A percentile compares a stretch with the other conserved stretches of the same genome.
phyloP scores from a whole-genome alignment of 768 basidiomycete genomes.

The Mycena leptocephala region DNA sequence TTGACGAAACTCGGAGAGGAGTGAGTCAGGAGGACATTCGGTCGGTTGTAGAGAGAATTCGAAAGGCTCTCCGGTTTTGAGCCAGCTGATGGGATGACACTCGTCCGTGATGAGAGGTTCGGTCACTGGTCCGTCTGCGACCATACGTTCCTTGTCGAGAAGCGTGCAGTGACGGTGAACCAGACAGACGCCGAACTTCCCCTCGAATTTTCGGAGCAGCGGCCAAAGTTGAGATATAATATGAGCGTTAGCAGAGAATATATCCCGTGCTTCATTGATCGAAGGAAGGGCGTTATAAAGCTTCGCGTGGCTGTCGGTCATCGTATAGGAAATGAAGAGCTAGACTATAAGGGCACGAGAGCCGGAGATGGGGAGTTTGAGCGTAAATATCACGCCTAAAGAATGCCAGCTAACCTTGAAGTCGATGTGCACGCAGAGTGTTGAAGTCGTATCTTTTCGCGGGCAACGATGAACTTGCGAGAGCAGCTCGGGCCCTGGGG shows the following conservation, averaged over 20 bases:
- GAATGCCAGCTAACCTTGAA: background rate
- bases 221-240: background rate
- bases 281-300: conserved; percentile 28
- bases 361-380: background rate
- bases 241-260: background rate
- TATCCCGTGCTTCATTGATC: conserved; percentile 7
- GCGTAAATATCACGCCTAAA: background rate
- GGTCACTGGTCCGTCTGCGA: conserved; percentile 7
- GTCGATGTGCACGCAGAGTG: background rate
- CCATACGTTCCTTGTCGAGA: background rate
- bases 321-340: background rate
- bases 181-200: conserved; percentile 9
- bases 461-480: background rate
- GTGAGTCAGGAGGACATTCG: conserved; percentile 8
- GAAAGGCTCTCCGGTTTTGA: conserved; percentile 12
- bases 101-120: background rate
- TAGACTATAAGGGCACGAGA: background rate
- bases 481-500: background rate
- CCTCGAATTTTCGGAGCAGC: conserved; percentile 5
- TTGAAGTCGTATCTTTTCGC: background rate
- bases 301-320: background rate
- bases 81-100: conserved; percentile 9
- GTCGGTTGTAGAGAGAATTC: conserved; percentile 7
- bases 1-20: conserved; percentile 4
- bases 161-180: conserved; percentile 1